Conservation (phyloP, 192 early-diverging fungal species). For the Umbelopsis vinacea region DNA sequence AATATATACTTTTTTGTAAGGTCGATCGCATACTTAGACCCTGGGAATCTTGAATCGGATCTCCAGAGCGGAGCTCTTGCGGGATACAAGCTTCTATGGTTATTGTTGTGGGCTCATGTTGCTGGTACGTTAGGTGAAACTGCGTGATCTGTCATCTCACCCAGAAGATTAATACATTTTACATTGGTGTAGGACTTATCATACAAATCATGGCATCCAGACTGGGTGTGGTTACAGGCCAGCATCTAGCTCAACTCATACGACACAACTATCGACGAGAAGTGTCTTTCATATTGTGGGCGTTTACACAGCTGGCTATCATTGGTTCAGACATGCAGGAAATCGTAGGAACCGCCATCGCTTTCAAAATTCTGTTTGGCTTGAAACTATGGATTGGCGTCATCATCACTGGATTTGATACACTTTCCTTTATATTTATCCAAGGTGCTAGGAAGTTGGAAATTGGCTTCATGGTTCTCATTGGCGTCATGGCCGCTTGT, state of each 20-base stretch:
- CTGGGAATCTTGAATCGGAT: slow-evolving; percentile 73
- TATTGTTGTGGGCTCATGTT: slow-evolving; percentile 65
- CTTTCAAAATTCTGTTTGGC: slow-evolving; percentile 76
- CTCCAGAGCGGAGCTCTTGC: slow-evolving; percentile 72
- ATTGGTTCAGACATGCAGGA: slow-evolving; percentile 77
- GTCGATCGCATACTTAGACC: slow-evolving; percentile 72
- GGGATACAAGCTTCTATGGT: slow-evolving; percentile 69
- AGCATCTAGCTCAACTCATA: slow-evolving; percentile 63
- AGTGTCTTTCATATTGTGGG: slow-evolving; percentile 53
- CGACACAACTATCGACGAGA: slow-evolving; percentile 52
- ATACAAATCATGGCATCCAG: slow-evolving; percentile 66
- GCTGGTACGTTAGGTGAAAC: slow-evolving; percentile 37
- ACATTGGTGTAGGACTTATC: slow-evolving; percentile 44
- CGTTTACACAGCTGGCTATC: slow-evolving; percentile 67
- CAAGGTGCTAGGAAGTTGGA: slow-evolving; percentile 75
- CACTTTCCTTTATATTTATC: slow-evolving; percentile 74
- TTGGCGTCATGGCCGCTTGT: slow-evolving; percentile 74
- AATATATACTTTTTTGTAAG: slow-evolving; percentile 13
- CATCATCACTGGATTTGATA: slow-evolving; percentile 75
- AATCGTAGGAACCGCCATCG: slow-evolving; percentile 92
- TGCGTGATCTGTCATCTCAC: neutral
- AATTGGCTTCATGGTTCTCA: slow-evolving; percentile 71
- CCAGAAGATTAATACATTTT: neutral
- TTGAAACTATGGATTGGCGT: slow-evolving; percentile 74
- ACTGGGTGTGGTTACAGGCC: slow-evolving; percentile 67